Conservation (phyloP, 1,284 basidiomycete genomes). For the Cutaneotrichosporon cutaneum region DNA sequence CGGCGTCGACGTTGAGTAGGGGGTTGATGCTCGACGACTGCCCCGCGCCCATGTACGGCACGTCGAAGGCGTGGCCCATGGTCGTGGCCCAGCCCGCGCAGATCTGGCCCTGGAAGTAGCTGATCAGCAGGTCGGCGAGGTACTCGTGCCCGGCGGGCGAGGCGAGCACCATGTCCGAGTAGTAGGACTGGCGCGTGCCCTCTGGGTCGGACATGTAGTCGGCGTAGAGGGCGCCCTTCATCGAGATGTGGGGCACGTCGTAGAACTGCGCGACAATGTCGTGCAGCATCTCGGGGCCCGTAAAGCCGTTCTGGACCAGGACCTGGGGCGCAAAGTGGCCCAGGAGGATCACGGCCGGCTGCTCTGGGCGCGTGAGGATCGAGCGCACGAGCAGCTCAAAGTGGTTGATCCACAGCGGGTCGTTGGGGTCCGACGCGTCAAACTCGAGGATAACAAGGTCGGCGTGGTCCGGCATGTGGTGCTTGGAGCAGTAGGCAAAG, state of each 20-base stretch:
- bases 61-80: conserved; percentile 64
- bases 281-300: conserved; percentile 83
- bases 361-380: conserved; percentile 78
- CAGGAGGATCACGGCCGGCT: conserved; percentile 83
- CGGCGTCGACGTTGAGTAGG: conserved; percentile 29
- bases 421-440: conserved; percentile 81
- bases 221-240: conserved; percentile 76
- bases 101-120: conserved; percentile 82
- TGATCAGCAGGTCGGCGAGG: conserved; percentile 76
- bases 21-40: not conserved
- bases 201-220: conserved; percentile 73
- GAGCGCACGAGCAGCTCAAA: conserved; percentile 67
- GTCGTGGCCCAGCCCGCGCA: conserved; percentile 79
- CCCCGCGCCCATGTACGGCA: conserved; percentile 55
- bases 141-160: conserved; percentile 75
- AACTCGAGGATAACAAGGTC: conserved; percentile 92
- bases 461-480: conserved; percentile 86
- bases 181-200: conserved; percentile 66
- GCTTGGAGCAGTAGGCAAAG: conserved; percentile 85
- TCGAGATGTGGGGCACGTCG: conserved; percentile 79
- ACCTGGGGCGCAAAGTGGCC: conserved; percentile 87
- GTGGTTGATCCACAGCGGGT: conserved; percentile 68
- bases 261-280: conserved; percentile 88
- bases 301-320: conserved; percentile 72
- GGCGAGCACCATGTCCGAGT: conserved; percentile 75